Evolutionary conservation across 2,329 filamentous ascomycete genomes (phyloP), one percentile per base, ranked within the genome.

Genomic region (Xylaria sp.): DNA sequence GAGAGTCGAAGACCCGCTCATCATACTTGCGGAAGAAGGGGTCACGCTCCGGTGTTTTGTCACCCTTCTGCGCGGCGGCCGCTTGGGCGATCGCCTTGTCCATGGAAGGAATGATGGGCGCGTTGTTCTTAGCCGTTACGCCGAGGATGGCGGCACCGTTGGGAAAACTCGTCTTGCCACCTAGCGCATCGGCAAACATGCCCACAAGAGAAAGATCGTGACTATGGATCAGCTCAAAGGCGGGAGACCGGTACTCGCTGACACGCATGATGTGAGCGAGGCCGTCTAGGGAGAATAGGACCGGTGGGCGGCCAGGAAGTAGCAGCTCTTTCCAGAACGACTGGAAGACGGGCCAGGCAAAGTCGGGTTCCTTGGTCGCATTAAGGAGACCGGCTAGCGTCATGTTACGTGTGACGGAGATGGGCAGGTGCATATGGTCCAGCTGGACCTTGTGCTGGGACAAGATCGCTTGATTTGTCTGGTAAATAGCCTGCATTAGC

Each of bases 71-170:
- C 54, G 76, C 74, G 23, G 88, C 87, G 65, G 81, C 80, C n/a
- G 85, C 82, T 79, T 88, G 87, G 13, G 81, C 82, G 63, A 97
- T 83, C 37, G 88, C 89, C 72, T 93, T 85, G 28, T 94, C 88
- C 76, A 97, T 84, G 6, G 90, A 90, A 15, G 89, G 86, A 61
- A 89, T 85, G 51, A 83, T 81, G 23, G 90, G 90, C 46, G 84
- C 85, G 82, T 97, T 97, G 78, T 89, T 92, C 71, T 87, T 86
- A 18, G 90, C 92, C 28, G 90, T 93, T 69, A 93, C 88, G 68
- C 89, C 94, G 46, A 98, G 82, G 65, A 97, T 81, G 69, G 92
- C 88, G 67, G 94, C 94, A 71, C 95, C 95, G 79, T 95, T 95
- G 61, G 85, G 82, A 56, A 91, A 84, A 23, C 75, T 73, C 39